phyloP scores from a whole-genome alignment of 148 eudicot genomes.

The Pharnaceum exiguum region DNA sequence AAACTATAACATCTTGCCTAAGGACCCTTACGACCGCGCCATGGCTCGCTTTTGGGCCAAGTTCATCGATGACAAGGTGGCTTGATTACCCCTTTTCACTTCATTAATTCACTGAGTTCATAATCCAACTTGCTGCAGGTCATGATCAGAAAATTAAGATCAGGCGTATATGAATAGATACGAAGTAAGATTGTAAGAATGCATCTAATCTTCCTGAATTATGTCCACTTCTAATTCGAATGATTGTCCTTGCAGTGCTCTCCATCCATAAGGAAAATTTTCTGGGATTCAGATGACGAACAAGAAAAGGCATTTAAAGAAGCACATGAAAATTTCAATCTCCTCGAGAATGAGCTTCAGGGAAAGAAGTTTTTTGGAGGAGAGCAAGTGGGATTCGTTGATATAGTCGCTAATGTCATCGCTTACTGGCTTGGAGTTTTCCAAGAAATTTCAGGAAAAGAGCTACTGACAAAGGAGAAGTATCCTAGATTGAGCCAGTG shows the following conservation, averaged over 20 bases:
- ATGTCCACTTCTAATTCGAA: no score
- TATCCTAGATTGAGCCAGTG: conserved; percentile 19
- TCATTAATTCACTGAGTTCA: no score
- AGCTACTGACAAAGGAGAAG: conserved; percentile 7
- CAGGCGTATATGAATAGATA: no score
- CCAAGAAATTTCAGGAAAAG: conserved; percentile 5
- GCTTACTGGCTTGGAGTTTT: conserved; percentile 5
- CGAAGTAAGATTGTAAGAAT: no score
- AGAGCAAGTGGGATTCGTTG: conserved; percentile 16
- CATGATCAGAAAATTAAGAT: no score
- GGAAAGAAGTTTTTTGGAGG: conserved; percentile 29
- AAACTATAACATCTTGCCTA: background rate
- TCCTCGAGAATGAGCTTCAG: conserved; percentile 18
- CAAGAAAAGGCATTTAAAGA: conserved; percentile 17
- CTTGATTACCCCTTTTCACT: no score
- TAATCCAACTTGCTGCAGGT: no score
- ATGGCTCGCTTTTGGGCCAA: no score
- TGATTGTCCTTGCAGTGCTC: conserved; percentile 7
- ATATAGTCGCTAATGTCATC: conserved; percentile 16
- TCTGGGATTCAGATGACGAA: conserved; percentile 13
- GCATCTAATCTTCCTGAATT: no score
- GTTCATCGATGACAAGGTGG: no score
- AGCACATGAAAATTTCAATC: conserved; percentile 5
- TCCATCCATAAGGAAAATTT: conserved; percentile 11
- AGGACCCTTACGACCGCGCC: background rate